Evolutionary conservation across 495 filamentous ascomycete species (phyloP), one percentile per base, ranked within the genome.

Genomic region (Entonaema liquescens): DNA sequence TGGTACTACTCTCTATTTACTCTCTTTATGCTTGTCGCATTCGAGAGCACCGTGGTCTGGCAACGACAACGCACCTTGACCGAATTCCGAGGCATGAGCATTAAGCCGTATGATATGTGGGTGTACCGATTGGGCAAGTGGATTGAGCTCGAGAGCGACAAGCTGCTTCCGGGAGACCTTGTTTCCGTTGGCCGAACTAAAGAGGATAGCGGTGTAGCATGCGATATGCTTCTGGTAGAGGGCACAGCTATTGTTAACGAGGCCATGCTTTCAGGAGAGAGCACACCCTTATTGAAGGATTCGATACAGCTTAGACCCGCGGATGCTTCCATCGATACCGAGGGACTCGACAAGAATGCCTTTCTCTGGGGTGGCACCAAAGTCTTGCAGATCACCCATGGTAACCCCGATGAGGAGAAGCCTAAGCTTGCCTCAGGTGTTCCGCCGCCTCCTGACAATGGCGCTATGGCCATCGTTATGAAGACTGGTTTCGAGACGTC

Each of bases 1-100:
- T 99, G 95, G 95, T 99, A 99, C 82, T 99, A 98, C 79, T 99
- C 95, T 66, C 86, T 99, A 12, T 99, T 99, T 77, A 98, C 95
- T 1, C 89, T 98, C 21, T 95, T 98, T 83, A 98, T 98, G 95
- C 89, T 99, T 35, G 91, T 98, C 67, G 91, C 88, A 50, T 99
- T 99, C 76, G 95, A 99, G 83, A 97, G 94, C 79, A 99, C 95
- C 7, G 95, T 99, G 17, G 95, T 99, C 11, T 99, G 95, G 95
- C 95, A 99, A 83, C 89, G 95, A 65, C 95, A 99, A 84, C 87
- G 94, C 63, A 98, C 95, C n/a, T 78, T 99, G 70, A 95, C 85
- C 74, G 95, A 99, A 79, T 99, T 99, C 83, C 93, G 95, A 53
- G 93, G 94, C 66, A 99, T 99, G 95, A 97, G 92, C 85, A 98